Conservation (phyloP, 2,329 filamentous ascomycete species). For the Dissoconium aciculare region DNA sequence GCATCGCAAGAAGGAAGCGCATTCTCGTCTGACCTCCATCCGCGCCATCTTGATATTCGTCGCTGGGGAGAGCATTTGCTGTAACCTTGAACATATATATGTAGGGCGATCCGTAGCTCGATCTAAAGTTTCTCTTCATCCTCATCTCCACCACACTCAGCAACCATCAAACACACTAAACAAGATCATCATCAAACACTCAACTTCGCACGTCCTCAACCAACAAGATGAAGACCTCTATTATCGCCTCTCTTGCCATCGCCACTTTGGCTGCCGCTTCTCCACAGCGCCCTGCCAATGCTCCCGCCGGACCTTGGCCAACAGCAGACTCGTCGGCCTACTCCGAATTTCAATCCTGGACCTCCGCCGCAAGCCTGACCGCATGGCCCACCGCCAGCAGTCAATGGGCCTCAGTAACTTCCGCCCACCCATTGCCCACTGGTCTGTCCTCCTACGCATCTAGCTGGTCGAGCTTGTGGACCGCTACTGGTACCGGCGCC, state of each 20-base stretch:
- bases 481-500: background rate
- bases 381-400: constrained; percentile 16
- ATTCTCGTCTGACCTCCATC: too few relatives aligned
- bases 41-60: too few relatives aligned
- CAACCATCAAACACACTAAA: too few relatives aligned
- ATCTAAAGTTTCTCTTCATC: too few relatives aligned
- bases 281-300: constrained; percentile 1
- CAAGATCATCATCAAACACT: too few relatives aligned
- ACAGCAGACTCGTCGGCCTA: constrained; percentile 5
- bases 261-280: background rate
- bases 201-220: background rate
- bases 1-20: too few relatives aligned
- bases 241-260: too few relatives aligned
- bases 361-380: constrained; percentile 15
- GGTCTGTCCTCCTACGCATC: constrained; percentile 12
- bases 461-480: constrained; percentile 5
- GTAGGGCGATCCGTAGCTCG: too few relatives aligned
- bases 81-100: too few relatives aligned
- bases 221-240: background rate
- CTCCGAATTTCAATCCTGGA: constrained; percentile 13
- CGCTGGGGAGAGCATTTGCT: too few relatives aligned
- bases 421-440: constrained; percentile 16
- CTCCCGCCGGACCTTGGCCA: constrained; percentile 8
- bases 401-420: constrained; percentile 19
- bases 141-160: too few relatives aligned